Evolutionary conservation across 1,139 yeast species (phyloP).

Genomic region (Candida sp.): DNA sequence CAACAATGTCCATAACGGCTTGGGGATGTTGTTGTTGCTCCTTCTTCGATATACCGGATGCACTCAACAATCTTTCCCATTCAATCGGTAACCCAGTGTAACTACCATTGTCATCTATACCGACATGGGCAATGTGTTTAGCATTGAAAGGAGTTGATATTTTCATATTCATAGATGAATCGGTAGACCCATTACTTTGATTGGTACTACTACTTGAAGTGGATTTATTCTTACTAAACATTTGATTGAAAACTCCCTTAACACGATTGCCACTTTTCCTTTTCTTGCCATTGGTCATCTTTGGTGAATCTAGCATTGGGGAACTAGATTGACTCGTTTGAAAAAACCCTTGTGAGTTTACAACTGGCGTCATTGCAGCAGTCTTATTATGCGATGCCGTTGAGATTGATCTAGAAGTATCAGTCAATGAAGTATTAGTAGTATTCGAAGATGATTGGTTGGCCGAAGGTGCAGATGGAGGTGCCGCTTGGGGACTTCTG

Average conservation of each 20-base stretch:
- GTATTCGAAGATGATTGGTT: conserved; percentile 7
- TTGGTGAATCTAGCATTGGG: neutral
- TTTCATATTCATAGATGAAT: conserved; percentile 45
- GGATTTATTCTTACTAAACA: conserved; percentile 33
- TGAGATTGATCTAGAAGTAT: neutral
- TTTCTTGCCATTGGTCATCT: conserved; percentile 17
- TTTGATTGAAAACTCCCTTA: conserved; percentile 38
- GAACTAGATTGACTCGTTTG: conserved; percentile 1
- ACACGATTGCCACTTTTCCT: conserved; percentile 35
- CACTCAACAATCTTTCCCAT: conserved; percentile 82
- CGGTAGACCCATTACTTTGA: conserved; percentile 7
- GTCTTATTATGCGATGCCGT: conserved; percentile 21
- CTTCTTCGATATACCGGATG: conserved; percentile 78
- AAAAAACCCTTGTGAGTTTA: conserved; percentile 12
- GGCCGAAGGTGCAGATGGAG: conserved; percentile 11
- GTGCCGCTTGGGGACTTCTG: conserved; percentile 16
- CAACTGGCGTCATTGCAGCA: conserved; percentile 33
- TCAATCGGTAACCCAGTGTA: conserved; percentile 90
- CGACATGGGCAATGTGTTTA: conserved; percentile 91
- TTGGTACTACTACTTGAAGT: conserved; percentile 6
- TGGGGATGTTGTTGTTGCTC: conserved; percentile 93
- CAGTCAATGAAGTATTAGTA: conserved; percentile 7
- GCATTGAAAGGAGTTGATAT: conserved; percentile 91
- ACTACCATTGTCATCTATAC: conserved; percentile 83
- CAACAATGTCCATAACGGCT: conserved; percentile 91